Evolutionary conservation across 1,139 yeast genomes (phyloP).

Genomic region (Protomyces inouyei): DNA sequence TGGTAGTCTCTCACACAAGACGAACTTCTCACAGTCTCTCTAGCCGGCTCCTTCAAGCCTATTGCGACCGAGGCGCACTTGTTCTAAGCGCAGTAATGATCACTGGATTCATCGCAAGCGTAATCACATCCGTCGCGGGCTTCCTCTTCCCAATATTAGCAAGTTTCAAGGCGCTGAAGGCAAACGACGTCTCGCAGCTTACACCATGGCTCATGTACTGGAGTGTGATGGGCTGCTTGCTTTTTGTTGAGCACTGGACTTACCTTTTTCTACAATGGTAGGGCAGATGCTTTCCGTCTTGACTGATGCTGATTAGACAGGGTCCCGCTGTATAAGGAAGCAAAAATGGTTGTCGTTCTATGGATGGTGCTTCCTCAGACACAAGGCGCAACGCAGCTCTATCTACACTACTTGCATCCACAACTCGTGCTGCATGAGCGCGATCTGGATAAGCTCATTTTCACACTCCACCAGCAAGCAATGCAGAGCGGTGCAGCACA

Average conservation of each 20-base stretch:
- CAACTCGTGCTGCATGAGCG: constrained; percentile 29
- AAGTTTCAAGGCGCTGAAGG: constrained; percentile 52
- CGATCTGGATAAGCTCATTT: constrained; percentile 28
- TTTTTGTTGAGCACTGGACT: constrained; percentile 45
- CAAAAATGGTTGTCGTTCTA: constrained; percentile 43
- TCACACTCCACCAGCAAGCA: constrained; percentile 22
- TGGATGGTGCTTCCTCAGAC: constrained; percentile 53
- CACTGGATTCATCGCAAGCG: constrained; percentile 11
- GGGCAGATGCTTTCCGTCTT: not conserved
- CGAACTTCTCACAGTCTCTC: too few species aligned
- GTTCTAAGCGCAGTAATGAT: constrained; percentile 2
- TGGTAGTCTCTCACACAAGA: not conserved
- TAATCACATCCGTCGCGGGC: constrained; percentile 40
- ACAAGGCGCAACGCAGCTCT: constrained; percentile 31
- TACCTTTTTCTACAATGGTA: constrained; percentile 41
- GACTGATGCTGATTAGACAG: constrained; percentile 8
- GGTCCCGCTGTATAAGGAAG: constrained; percentile 50
- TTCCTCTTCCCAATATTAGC: constrained; percentile 56
- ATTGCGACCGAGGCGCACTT: too few species aligned
- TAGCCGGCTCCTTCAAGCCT: too few species aligned
- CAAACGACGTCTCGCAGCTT: constrained; percentile 45
- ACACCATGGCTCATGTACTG: constrained; percentile 63
- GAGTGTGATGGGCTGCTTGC: constrained; percentile 49
- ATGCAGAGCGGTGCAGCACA: constrained; percentile 16
- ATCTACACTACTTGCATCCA: constrained; percentile 31